Conservation (phyloP, 179 eudicot species). For the Gypsophila paniculata region DNA sequence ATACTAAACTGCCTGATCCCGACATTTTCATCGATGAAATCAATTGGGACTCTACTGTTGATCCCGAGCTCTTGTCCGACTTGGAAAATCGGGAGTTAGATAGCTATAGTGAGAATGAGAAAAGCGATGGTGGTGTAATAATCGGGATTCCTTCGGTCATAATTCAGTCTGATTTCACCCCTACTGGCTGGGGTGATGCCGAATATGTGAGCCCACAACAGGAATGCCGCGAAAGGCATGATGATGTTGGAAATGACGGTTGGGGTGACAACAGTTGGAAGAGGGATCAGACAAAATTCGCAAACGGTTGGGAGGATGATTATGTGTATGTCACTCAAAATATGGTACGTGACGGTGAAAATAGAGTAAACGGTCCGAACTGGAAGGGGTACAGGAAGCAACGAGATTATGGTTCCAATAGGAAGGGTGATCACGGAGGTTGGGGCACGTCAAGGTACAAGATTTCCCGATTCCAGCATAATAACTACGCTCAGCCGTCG, state of each 20-base stretch:
- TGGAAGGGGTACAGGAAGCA: slow-evolving; percentile 14
- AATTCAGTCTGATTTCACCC: slow-evolving; percentile 20
- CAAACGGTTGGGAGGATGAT: slow-evolving; percentile 16
- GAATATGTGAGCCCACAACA: slow-evolving; percentile 22
- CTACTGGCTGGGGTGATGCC: slow-evolving; percentile 37
- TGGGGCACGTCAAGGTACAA: slow-evolving; percentile 29
- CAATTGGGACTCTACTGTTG: slow-evolving; percentile 60
- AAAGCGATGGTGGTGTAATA: slow-evolving; percentile 22
- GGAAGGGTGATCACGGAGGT: slow-evolving; percentile 17
- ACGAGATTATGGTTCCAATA: slow-evolving; percentile 13
- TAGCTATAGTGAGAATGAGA: slow-evolving; percentile 19
- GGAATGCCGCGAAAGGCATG: background rate
- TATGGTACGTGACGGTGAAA: background rate
- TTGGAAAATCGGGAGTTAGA: slow-evolving; percentile 42
- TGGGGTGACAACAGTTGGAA: background rate
- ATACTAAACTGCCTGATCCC: slow-evolving; percentile 53
- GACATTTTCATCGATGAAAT: slow-evolving; percentile 56
- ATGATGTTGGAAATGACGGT: background rate
- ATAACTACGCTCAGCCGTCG: slow-evolving; percentile 15
- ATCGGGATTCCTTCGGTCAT: slow-evolving; percentile 25
- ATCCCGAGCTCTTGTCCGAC: slow-evolving; percentile 50
- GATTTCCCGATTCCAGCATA: slow-evolving; percentile 16
- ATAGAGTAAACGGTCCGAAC: background rate
- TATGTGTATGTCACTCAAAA: background rate
- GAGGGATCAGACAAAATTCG: background rate